phyloP scores from a whole-genome alignment of 1,139 yeast species.

The Hyphopichia buzzinii region DNA sequence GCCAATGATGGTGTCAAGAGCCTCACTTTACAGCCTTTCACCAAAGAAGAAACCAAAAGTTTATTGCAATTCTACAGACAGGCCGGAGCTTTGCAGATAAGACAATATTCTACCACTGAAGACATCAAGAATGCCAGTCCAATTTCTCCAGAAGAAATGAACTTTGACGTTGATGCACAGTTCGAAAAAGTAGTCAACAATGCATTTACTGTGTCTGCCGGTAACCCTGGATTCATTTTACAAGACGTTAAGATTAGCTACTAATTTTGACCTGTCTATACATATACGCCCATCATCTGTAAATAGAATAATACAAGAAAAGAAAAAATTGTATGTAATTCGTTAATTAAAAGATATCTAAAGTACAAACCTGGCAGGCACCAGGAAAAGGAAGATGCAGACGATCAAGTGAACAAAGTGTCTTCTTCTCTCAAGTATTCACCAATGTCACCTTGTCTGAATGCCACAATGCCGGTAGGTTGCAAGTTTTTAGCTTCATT shows the following conservation, averaged over 20 bases:
- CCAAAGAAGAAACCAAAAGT: slow-evolving; percentile 51
- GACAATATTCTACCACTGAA: slow-evolving; percentile 44
- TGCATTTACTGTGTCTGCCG: slow-evolving; percentile 69
- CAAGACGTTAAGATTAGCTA: slow-evolving; percentile 2
- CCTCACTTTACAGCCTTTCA: slow-evolving; percentile 49
- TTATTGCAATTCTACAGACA: slow-evolving; percentile 54
- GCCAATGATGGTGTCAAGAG: slow-evolving; percentile 47
- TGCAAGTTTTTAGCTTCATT: slow-evolving; percentile 81
- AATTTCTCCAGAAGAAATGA: slow-evolving; percentile 14
- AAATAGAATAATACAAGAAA: background rate
- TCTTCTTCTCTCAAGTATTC: slow-evolving; percentile 98
- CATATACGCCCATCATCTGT: background rate
- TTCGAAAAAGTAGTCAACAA: slow-evolving; percentile 44
- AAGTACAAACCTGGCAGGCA: background rate
- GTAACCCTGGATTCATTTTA: slow-evolving; percentile 64
- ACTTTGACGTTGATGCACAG: slow-evolving; percentile 18
- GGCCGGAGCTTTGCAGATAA: slow-evolving; percentile 50
- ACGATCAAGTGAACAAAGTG: slow-evolving; percentile 70
- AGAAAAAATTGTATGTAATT: slow-evolving; percentile 4
- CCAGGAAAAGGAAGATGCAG: slow-evolving; percentile 1
- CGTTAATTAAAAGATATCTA: background rate
- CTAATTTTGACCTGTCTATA: background rate
- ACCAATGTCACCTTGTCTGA: slow-evolving; percentile 97
- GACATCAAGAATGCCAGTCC: slow-evolving; percentile 15
- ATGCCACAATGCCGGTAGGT: slow-evolving; percentile 93